These are phyloP conservation scores for Pseudogymnoascus sp. DNA, from an alignment of 2,329 filamentous ascomycete species.

Conservation along the genomic window DNA sequence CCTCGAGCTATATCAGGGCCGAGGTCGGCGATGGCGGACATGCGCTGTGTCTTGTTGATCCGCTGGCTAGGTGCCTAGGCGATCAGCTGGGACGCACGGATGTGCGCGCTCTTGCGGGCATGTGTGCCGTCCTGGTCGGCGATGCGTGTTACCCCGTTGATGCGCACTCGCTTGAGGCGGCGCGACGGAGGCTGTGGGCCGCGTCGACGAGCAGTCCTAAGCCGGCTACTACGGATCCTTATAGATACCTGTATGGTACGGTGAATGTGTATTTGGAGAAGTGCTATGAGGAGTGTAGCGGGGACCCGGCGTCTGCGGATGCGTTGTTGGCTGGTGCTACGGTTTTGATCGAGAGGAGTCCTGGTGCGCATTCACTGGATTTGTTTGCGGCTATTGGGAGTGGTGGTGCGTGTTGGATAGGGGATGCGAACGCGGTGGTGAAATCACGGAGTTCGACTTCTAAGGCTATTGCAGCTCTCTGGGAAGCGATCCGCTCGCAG, in stretches of 20 bases:
- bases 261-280: conserved; percentile 43
- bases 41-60: conserved; percentile 61
- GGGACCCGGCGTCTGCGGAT: conserved; percentile 36
- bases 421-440: conserved; percentile 43
- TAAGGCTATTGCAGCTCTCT: conserved; percentile 34
- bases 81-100: conserved; percentile 20
- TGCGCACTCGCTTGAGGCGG: conserved; percentile 55
- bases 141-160: conserved; percentile 48
- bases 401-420: conserved; percentile 55
- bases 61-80: conserved; percentile 49
- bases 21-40: conserved; percentile 62
- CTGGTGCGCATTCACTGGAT: conserved; percentile 38
- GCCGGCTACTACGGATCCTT: conserved; percentile 45
- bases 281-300: conserved; percentile 42
- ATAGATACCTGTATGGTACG: conserved; percentile 57
- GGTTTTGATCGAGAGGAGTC: conserved; percentile 31
- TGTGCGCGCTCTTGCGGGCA: conserved; percentile 15
- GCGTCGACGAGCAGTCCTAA: conserved; percentile 35
- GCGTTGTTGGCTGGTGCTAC: conserved; percentile 39
- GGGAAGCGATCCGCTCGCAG: conserved; percentile 38
- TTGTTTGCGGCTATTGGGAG: conserved; percentile 53
- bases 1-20: conserved; percentile 47
- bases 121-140: conserved; percentile 22
- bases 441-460: conserved; percentile 32
- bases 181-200: conserved; percentile 59